phyloP scores from a whole-genome alignment of 768 basidiomycete genomes.

The Solioccasus polychromus region DNA sequence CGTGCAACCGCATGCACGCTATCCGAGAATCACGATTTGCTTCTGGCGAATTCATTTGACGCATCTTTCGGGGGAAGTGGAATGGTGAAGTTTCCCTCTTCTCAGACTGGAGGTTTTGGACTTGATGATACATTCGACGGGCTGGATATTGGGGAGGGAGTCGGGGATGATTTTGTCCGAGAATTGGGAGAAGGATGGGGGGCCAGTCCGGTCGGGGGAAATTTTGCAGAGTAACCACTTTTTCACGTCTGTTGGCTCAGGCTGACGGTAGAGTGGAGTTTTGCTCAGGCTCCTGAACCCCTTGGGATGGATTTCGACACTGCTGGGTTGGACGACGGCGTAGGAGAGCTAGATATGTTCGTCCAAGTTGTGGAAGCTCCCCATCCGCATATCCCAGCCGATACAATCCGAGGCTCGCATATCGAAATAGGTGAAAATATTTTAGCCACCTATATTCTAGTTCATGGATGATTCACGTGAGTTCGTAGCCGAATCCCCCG shows the following conservation, averaged over 20 bases:
- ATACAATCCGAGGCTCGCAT: constrained; percentile 1
- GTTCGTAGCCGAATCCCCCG: constrained; percentile 4
- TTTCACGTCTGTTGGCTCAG: background rate
- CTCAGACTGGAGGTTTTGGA: constrained; percentile 48
- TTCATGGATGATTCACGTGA: background rate
- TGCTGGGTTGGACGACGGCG: constrained; percentile 27
- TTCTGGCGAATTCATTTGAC: constrained; percentile 67
- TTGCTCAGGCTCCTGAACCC: constrained; percentile 19
- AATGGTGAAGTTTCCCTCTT: constrained; percentile 45
- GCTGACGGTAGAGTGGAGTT: constrained; percentile 15
- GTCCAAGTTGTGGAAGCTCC: background rate
- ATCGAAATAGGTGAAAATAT: constrained; percentile 8
- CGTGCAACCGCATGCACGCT: constrained; percentile 61
- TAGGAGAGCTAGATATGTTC: constrained; percentile 4
- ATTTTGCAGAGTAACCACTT: constrained; percentile 12
- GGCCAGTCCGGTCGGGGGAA: constrained; percentile 13
- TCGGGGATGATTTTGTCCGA: constrained; percentile 72
- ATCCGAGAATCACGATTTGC: constrained; percentile 65
- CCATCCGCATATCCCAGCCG: background rate
- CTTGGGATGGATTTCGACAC: constrained; percentile 13
- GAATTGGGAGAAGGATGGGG: constrained; percentile 77
- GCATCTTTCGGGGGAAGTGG: constrained; percentile 48
- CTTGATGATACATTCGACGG: constrained; percentile 58
- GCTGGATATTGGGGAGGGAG: constrained; percentile 52
- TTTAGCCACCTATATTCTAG: background rate